phyloP scores from a whole-genome alignment of 768 basidiomycete species.

The Goffeauzyma gilvescens region DNA sequence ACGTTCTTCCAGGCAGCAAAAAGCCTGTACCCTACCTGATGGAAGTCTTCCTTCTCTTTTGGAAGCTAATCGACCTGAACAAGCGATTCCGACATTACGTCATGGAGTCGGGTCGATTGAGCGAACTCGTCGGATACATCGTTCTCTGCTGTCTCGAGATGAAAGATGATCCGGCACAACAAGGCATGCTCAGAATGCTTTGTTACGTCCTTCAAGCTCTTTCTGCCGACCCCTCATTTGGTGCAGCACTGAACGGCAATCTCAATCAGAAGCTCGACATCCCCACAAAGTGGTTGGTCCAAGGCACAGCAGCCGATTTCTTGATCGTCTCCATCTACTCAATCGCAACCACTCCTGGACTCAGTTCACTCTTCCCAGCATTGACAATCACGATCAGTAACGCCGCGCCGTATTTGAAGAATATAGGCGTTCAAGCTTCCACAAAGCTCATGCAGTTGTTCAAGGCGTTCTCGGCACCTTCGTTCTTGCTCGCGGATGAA shows the following conservation, averaged over 20 bases:
- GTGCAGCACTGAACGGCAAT: conserved; percentile 45
- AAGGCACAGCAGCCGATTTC: conserved; percentile 65
- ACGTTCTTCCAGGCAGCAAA: conserved; percentile 65
- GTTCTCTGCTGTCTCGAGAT: conserved; percentile 66
- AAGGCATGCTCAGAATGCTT: conserved; percentile 69
- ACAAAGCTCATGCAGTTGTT: conserved; percentile 74
- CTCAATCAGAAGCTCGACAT: conserved; percentile 39
- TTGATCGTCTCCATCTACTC: conserved; percentile 74
- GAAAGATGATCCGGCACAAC: conserved; percentile 87
- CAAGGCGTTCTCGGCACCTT: conserved; percentile 71
- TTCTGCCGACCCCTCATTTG: conserved; percentile 66
- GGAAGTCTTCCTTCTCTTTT: conserved; percentile 49
- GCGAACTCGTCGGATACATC: conserved; percentile 58
- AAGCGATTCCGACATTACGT: conserved; percentile 84
- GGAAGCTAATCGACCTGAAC: conserved; percentile 84
- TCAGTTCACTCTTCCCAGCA: conserved; percentile 77
- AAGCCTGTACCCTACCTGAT: conserved; percentile 63
- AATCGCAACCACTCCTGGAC: conserved; percentile 69
- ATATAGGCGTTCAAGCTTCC: conserved; percentile 60
- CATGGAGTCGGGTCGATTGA: conserved; percentile 58
- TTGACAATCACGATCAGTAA: conserved; percentile 79
- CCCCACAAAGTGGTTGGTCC: conserved; percentile 56
- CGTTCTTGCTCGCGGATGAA: conserved; percentile 79
- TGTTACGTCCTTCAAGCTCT: conserved; percentile 83
- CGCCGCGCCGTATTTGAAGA: conserved; percentile 64